Evolutionary conservation across 345 rosid species (phyloP), one percentile per base, ranked within the genome.

Genomic region (Excoecaria agallocha): DNA sequence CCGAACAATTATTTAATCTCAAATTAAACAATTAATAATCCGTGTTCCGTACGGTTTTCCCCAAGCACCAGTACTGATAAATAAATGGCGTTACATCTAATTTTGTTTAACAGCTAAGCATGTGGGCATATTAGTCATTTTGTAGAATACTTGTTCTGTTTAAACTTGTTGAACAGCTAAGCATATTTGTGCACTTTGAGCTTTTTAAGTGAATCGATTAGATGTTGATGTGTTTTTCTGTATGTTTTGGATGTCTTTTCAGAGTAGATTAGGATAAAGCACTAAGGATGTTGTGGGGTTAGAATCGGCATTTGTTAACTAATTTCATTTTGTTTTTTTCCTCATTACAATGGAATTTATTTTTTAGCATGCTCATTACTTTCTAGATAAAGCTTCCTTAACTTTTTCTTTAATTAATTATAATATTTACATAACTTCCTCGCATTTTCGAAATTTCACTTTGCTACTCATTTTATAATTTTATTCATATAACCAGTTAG

Each of bases 81-180:
- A n/a, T n/a, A n/a, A n/a, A n/a, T n/a, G n/a, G 19, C 4, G 0
- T 13, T 4, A 52, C n/a, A n/a, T 70, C 71, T 7, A 68, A 78
- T 71, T 69, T 70, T 77, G 75, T 54, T 80, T 78, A 73, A 85
- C 79, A 81, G 83, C 86, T 83, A 77, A 81, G 83, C 86, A 76
- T 77, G 69, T 5, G 58, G 58, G 58, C 58, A 54, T 17, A n/a
- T 20, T 62, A 74, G 57, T 72, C 30, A 35, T 17, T 54, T 5
- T 1, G 22, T 54, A 19, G 15, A 52, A 58, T 63, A 54, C 68
- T 59, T 74, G 65, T 20, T 41, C 68, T 70, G 48, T 71, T 70
- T 74, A 13, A 68, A 79, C 72, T 75, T 78, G 76, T 52, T 78
- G 78, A 74, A 83, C 80, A 81, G 83, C 86, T 83, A 79, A 81